Evolutionary conservation across 202 grass and related monocot species (phyloP).

Genomic region (Dendrocalamus latiflorus): DNA sequence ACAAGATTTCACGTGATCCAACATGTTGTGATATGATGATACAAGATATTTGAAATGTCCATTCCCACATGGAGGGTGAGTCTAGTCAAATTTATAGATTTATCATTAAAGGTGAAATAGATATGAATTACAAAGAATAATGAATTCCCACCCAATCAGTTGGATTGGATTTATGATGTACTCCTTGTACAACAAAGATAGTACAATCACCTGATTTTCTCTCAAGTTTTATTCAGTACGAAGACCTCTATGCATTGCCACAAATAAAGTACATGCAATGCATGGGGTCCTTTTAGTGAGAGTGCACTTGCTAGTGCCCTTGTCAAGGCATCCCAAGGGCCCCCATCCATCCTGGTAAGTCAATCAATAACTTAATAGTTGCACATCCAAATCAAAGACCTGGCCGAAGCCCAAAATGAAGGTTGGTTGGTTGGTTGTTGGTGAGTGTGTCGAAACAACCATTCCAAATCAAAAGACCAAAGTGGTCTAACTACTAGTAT

Average conservation of each 20-base stretch:
- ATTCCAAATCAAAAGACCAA: constrained; percentile 14
- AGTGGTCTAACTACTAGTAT: no score
- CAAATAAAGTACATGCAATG: neutral
- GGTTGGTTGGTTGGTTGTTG: neutral
- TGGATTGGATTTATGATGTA: neutral
- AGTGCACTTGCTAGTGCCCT: constrained; percentile 1
- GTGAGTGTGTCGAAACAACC: constrained; percentile 18
- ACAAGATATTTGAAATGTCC: no score
- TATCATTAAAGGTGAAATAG: neutral
- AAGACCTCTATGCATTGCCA: no score
- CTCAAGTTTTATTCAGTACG: no score
- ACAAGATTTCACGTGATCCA: no score
- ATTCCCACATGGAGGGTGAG: neutral
- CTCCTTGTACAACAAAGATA: neutral
- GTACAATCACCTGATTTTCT: neutral
- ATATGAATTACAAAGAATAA: neutral
- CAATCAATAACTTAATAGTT: constrained; percentile 53
- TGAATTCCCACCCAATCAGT: neutral
- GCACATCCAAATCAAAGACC: constrained; percentile 31
- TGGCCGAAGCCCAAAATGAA: constrained; percentile 28
- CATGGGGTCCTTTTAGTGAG: neutral
- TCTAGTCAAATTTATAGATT: neutral
- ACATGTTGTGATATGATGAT: no score
- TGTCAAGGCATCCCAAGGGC: neutral
- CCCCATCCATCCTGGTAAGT: constrained; percentile 54